These are phyloP conservation scores for Metschnikowia henanensis DNA, from an alignment of 805 yeast species.

Conservation along the genomic window DNA sequence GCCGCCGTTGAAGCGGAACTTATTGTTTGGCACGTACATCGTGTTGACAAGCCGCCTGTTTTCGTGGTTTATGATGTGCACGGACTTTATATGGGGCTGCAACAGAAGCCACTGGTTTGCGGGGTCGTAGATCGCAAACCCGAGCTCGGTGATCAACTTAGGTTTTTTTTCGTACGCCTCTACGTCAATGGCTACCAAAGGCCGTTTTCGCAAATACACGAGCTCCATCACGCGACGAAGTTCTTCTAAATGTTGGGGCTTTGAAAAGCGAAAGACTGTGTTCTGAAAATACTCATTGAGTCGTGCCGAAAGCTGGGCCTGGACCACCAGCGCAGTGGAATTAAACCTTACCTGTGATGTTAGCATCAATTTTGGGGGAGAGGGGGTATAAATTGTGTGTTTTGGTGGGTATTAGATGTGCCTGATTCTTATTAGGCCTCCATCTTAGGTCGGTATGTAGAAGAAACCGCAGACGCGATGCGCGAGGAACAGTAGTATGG, in stretches of 20 bases:
- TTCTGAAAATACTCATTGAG: conserved; percentile 14
- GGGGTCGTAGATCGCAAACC: conserved; percentile 27
- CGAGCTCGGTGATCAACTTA: conserved; percentile 24
- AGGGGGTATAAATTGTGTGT: neutral
- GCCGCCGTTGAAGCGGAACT: conserved; percentile 23
- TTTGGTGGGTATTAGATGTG: no score
- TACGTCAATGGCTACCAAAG: conserved; percentile 28
- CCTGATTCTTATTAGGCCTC: no score
- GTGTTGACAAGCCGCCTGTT: conserved; percentile 18
- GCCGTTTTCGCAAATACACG: conserved; percentile 23
- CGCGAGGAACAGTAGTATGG: no score
- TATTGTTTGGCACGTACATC: conserved; percentile 24
- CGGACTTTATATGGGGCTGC: conserved; percentile 19
- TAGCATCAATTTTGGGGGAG: neutral
- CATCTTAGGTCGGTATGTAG: no score
- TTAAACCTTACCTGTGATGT: neutral
- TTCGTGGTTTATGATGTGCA: conserved; percentile 24
- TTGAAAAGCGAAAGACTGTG: conserved; percentile 12
- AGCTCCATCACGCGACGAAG: conserved; percentile 19
- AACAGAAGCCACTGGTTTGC: conserved; percentile 15
- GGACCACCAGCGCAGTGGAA: conserved; percentile 5
- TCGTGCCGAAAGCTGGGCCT: conserved; percentile 3
- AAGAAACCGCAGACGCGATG: no score
- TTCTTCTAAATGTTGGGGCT: conserved; percentile 7
- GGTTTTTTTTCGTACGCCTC: conserved; percentile 25